Evolutionary conservation across 202 grass and related monocot genomes (phyloP).

Genomic region (Cymbopogon flexuosus): DNA sequence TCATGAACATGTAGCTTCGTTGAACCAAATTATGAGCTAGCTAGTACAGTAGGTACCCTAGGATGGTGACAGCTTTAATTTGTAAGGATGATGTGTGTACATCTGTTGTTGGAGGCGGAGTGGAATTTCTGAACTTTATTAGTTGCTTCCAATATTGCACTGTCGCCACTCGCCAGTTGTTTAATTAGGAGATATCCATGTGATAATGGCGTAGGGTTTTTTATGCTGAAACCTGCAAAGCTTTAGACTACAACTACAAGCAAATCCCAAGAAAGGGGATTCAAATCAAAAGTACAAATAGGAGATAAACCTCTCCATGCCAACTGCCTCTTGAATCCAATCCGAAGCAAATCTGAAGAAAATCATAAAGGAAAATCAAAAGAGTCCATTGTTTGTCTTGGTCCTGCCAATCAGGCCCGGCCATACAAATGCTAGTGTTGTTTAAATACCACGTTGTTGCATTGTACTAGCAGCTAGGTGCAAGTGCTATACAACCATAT

Average conservation of each 20-base stretch:
- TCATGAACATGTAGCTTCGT: slow-evolving; percentile 18
- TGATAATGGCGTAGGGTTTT: slow-evolving; percentile 28
- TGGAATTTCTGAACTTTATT: slow-evolving; percentile 22
- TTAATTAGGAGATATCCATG: slow-evolving; percentile 14
- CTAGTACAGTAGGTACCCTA: slow-evolving; percentile 13
- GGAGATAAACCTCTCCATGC: slow-evolving; percentile 19
- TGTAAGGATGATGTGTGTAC: slow-evolving; percentile 19
- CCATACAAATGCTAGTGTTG: not conserved
- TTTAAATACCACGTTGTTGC: not conserved
- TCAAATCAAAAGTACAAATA: slow-evolving; percentile 32
- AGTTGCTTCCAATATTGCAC: slow-evolving; percentile 8
- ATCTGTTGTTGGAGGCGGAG: slow-evolving; percentile 26
- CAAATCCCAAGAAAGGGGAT: slow-evolving; percentile 29
- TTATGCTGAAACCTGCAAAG: slow-evolving; percentile 24
- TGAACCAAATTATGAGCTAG: slow-evolving; percentile 1
- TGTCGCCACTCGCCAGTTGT: slow-evolving; percentile 1
- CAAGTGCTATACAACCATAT: not conserved
- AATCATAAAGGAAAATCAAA: not conserved
- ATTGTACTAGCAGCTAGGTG: not conserved
- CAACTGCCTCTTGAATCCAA: slow-evolving; percentile 27
- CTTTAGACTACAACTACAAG: slow-evolving; percentile 17
- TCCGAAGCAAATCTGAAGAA: slow-evolving; percentile 20
- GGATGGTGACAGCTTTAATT: slow-evolving; percentile 10
- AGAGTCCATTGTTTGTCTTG: not conserved
- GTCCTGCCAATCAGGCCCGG: not conserved